These are phyloP conservation scores for Marchantia polymorpha DNA, from an alignment of 225 moss, liverwort and hornwort genomes.

Conservation along the genomic window DNA sequence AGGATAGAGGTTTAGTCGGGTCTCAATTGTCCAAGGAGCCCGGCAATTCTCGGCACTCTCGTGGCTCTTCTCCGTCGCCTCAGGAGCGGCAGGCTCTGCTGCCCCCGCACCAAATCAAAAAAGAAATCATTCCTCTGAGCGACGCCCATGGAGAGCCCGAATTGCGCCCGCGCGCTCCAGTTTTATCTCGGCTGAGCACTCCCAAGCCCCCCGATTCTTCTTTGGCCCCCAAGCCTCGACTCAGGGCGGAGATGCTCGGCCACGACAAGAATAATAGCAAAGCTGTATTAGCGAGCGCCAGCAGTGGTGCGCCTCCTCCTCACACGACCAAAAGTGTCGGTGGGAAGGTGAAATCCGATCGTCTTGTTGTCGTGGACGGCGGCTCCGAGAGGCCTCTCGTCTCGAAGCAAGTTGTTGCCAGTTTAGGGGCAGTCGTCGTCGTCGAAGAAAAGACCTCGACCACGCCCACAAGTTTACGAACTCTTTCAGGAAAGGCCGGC, in stretches of 20 bases:
- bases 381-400: background rate
- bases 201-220: constrained; percentile 20
- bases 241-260: constrained; percentile 14
- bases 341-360: constrained; percentile 1
- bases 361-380: constrained; percentile 2
- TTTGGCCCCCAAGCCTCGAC: constrained; percentile 16
- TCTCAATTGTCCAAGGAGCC: constrained; percentile 20
- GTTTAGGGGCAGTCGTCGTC: constrained; percentile 1
- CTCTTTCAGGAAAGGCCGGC: background rate
- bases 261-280: constrained; percentile 23
- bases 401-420: background rate
- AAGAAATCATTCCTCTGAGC: constrained; percentile 14
- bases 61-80: background rate
- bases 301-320: constrained; percentile 21
- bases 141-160: constrained; percentile 22
- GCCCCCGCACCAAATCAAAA: constrained; percentile 22
- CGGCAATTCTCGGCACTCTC: background rate
- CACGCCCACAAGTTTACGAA: constrained; percentile 8
- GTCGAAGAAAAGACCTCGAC: constrained; percentile 1
- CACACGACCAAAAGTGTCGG: background rate
- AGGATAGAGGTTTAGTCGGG: constrained; percentile 29
- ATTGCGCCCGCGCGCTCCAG: constrained; percentile 19
- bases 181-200: constrained; percentile 28
- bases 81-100: constrained; percentile 22
- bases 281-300: background rate